Percentiles rank a stretch among this genome's conserved stretches.
These are phyloP conservation scores for Cercospora brassicicola DNA, from an alignment of 2,329 filamentous ascomycete genomes.

Conservation along the genomic window DNA sequence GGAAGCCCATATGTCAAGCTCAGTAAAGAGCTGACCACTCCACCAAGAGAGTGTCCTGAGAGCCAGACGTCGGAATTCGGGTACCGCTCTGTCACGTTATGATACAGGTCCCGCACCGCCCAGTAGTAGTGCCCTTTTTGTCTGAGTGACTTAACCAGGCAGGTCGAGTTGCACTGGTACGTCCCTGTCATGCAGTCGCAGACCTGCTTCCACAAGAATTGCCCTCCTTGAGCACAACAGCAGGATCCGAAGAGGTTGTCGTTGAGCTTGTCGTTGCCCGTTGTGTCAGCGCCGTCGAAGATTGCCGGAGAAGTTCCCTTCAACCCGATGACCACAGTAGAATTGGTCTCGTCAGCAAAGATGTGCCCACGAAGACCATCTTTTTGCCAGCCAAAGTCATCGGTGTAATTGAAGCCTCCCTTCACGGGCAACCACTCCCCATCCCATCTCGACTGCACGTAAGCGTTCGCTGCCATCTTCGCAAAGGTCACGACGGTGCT, in stretches of 20 bases:
- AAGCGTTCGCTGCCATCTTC: constrained; percentile 85
- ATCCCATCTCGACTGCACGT: constrained; percentile 69
- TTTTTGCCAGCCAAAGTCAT: constrained; percentile 86
- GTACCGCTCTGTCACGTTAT: constrained; percentile 87
- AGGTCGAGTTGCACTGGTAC: constrained; percentile 90
- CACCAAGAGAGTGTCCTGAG: constrained; percentile 87
- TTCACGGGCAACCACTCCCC: constrained; percentile 83
- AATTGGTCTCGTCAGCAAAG: constrained; percentile 81
- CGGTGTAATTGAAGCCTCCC: constrained; percentile 76
- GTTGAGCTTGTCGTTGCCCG: constrained; percentile 95
- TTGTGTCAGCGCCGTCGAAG: constrained; percentile 95
- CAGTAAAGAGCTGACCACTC: constrained; percentile 82
- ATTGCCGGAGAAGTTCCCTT: constrained; percentile 61
- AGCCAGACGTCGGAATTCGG: constrained; percentile 84
- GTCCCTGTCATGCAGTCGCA: constrained; percentile 88
- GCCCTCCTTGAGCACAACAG: constrained; percentile 91
- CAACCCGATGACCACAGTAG: constrained; percentile 84
- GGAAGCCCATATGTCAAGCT: constrained; percentile 89
- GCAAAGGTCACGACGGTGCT: constrained; percentile 80
- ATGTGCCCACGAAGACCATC: constrained; percentile 91
- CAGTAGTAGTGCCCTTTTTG: constrained; percentile 93
- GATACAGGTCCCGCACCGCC: constrained; percentile 83
- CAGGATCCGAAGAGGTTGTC: constrained; percentile 98
- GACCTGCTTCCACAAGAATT: constrained; percentile 85
- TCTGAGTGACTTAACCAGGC: constrained; percentile 64